A percentile compares a stretch with the other conserved stretches of the same genome.
Conservation (phyloP, 2,329 filamentous ascomycete genomes). For the Pezizomycotina sp. region DNA sequence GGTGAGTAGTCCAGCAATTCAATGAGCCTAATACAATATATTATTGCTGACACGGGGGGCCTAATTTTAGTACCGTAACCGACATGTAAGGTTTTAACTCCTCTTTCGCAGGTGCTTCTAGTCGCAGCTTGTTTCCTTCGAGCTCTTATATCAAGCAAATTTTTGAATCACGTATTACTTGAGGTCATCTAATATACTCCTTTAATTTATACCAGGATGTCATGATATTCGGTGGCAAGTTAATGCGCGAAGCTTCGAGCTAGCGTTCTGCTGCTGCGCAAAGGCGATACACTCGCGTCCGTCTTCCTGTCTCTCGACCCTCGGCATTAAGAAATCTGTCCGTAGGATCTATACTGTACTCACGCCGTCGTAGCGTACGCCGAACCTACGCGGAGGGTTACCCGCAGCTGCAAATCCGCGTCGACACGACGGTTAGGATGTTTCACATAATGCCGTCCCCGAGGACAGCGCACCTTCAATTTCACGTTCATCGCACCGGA, state of each 20-base stretch:
- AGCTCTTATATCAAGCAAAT: too few relatives aligned
- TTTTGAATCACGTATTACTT: too few relatives aligned
- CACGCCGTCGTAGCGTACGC: slow-evolving; percentile 60
- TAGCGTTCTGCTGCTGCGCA: slow-evolving; percentile 59
- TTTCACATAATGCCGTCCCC: slow-evolving; percentile 51
- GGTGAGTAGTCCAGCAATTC: slow-evolving; percentile 48
- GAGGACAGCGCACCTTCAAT: slow-evolving; percentile 59
- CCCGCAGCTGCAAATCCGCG: slow-evolving; percentile 52
- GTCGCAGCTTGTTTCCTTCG: too few relatives aligned
- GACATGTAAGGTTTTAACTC: slow-evolving; percentile 13
- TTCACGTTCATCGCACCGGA: slow-evolving; percentile 58
- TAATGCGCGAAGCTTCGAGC: slow-evolving; percentile 61
- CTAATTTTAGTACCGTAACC: slow-evolving; percentile 21
- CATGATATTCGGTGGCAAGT: slow-evolving; percentile 64
- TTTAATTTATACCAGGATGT: slow-evolving; percentile 50
- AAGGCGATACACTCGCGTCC: slow-evolving; percentile 53
- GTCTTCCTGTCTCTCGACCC: slow-evolving; percentile 57
- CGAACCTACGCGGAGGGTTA: slow-evolving; percentile 37
- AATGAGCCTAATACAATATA: too few relatives aligned
- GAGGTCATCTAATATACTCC: too few relatives aligned
- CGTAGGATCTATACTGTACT: slow-evolving; percentile 56
- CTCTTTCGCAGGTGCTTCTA: too few relatives aligned
- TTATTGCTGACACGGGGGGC: not conserved
- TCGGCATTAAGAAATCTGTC: slow-evolving; percentile 61
- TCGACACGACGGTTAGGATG: slow-evolving; percentile 57